Evolutionary conservation across 805 yeast genomes (phyloP), one percentile per base, ranked within the genome.

Genomic region (Isabelozyma pseudorhagii): DNA sequence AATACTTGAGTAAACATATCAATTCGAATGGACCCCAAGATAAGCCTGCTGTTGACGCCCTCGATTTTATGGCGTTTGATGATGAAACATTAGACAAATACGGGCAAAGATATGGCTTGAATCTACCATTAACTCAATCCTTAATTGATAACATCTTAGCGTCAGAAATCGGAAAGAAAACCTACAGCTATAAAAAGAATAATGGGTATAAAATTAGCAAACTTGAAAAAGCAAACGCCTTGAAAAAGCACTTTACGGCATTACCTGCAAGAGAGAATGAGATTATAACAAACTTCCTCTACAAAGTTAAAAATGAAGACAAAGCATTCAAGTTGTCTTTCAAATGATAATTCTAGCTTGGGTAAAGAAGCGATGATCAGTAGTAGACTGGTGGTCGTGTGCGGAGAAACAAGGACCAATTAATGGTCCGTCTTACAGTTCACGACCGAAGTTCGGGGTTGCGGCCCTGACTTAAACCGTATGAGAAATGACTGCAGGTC

Each of bases 251-350:
- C 66, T 89, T 92, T 57, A 58, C 77, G 54, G 72, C 64, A 46
- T 52, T 72, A 25, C 77, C 80, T 10, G 82, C 83, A 3, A 83
- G 88, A 57, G 99, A 93, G 61, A 83, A 85, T 50, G 98, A 93
- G 58, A 83, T 87, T 31, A 83, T 93, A 39, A 89, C 97, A 38
- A 91, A 88, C 59, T 94, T 93, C 63, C 75, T 94, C 48, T 94
- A 93, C 70, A 85, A 88, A 59, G 91, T 89, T 47, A 83, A 83
- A 60, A 85, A 89, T 61, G 89, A 88, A 58, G 77, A 73, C 44
- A 69, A 68, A 51, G 75, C 72, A 44, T 74, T 74, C 54, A 73
- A 72, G 58, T 61, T 69, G 45, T 56, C 62, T 25, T 74, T 79
- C 56, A 74, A 72, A 50, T 65, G 45, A 50, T 38, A 17, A 34